phyloP scores from a whole-genome alignment of 2,329 filamentous ascomycete genomes.

The Claviceps pazoutovae region DNA sequence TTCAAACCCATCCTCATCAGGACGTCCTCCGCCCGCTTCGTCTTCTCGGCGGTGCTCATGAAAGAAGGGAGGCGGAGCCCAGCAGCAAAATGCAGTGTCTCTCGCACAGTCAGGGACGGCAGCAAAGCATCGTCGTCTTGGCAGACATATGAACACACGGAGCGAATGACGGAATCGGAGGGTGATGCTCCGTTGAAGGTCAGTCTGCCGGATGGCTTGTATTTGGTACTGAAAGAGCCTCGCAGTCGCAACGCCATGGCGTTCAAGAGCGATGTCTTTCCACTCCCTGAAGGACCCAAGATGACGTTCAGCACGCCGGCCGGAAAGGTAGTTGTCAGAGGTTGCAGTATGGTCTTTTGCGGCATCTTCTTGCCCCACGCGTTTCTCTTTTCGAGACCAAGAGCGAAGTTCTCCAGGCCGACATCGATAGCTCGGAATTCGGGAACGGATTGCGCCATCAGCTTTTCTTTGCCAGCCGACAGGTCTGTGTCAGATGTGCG shows the following conservation, averaged over 20 bases:
- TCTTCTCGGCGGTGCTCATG: constrained; percentile 56
- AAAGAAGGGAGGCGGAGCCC: constrained; percentile 55
- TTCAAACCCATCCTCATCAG: constrained; percentile 63
- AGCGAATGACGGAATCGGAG: constrained; percentile 53
- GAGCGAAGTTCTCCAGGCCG: constrained; percentile 46
- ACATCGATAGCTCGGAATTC: constrained; percentile 50
- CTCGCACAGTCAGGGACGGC: constrained; percentile 60
- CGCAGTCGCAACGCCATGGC: constrained; percentile 56
- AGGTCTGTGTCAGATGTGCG: constrained; percentile 44
- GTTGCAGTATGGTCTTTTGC: constrained; percentile 48
- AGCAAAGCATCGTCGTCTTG: constrained; percentile 66
- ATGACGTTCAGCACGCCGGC: constrained; percentile 60
- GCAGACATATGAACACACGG: constrained; percentile 62
- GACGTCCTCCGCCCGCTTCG: constrained; percentile 54
- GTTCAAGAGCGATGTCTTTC: constrained; percentile 63
- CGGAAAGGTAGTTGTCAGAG: constrained; percentile 51
- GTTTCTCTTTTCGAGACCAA: constrained; percentile 50
- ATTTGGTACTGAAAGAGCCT: constrained; percentile 46
- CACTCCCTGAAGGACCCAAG: constrained; percentile 67
- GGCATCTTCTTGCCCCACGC: constrained; percentile 36
- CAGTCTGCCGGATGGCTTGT: constrained; percentile 47
- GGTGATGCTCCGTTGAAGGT: constrained; percentile 57
- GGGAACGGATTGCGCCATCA: constrained; percentile 37
- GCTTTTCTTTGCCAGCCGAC: constrained; percentile 57
- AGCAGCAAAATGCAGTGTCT: constrained; percentile 59